phyloP scores from a whole-genome alignment of 2,329 filamentous ascomycete species.

The Apiospora aurea region DNA sequence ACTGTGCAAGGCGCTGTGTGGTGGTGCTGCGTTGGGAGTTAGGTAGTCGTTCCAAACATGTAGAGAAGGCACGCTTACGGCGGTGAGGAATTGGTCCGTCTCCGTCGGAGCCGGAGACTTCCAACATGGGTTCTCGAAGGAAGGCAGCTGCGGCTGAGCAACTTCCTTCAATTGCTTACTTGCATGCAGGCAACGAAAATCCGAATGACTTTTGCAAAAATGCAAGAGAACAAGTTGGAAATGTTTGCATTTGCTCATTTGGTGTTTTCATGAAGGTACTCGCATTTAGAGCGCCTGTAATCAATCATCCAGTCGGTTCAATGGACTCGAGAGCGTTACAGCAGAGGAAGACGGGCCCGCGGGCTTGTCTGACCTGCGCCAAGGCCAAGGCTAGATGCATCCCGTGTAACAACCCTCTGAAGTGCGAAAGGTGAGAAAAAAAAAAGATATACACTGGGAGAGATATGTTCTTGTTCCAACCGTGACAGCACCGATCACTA shows the following conservation, averaged over 20 bases:
- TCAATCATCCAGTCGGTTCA: background rate
- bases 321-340: conserved; percentile 4
- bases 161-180: background rate
- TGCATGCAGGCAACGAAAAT: background rate
- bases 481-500: background rate
- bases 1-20: background rate
- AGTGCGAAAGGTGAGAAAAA: conserved; percentile 27
- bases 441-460: background rate
- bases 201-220: background rate
- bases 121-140: background rate
- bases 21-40: background rate
- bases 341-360: conserved; percentile 24
- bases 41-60: background rate
- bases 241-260: background rate
- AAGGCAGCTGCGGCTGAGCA: background rate
- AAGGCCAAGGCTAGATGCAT: conserved; percentile 29
- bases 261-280: background rate
- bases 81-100: conserved; percentile 23
- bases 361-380: conserved; percentile 27
- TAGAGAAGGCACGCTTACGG: background rate
- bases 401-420: conserved; percentile 20
- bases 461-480: too few relatives aligned
- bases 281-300: background rate
- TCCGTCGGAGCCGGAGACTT: conserved; percentile 27
- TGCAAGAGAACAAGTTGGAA: background rate